Base-by-base conservation (phyloP, 306 rosid genomes). In the Quercus cerris region DNA sequence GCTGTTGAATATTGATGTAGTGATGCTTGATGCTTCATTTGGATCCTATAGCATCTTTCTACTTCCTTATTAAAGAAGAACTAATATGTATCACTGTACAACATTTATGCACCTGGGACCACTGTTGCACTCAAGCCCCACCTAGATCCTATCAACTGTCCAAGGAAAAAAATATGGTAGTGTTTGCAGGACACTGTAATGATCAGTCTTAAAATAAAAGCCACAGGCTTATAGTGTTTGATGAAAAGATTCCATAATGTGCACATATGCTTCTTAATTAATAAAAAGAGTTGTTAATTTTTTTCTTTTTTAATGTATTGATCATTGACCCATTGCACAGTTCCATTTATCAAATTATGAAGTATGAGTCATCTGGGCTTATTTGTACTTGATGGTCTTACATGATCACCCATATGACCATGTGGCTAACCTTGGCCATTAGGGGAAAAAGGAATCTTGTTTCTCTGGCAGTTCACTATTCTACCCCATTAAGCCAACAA, bases 231-330 rank as follows among this genome's bases (percentile, higher is more conserved):
- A 19, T 19, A 9, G 27, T 35, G 35, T 14, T 68, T 35, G 54
- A 68, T 35, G 72, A 68, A 67, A 68, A 68, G 72, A 68, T 68
- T 68, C 72, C 49, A 8, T 18, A 35, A 68, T 38, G 72, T 67
- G 52, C 70, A 64, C 20, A 19, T 67, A 67, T 31, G 38, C n/a
- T 67, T 67, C 51, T 67, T 35, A 35, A 33, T 10, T 67, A 49
- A 67, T 67, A 35, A 67, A 67, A 67, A 35, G 27, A 67, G 19
- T n/a, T 35, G 11, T 64, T 30, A 35, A 6, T 63, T 27, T 5
- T 33, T 67, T 67, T 4, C 1, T 3, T 31, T 19, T 19, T 1
- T 3, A 1, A 67, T 31, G 4, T 31, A 1, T 35, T n/a, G 52
- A 49, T n/a, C 52, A 68, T 19, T 35, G 52, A 23, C n/a, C 27